Percentiles rank a stretch among this genome's conserved stretches.
Evolutionary conservation across 2,329 filamentous ascomycete species (phyloP).

Genomic region (Capronia americana): DNA sequence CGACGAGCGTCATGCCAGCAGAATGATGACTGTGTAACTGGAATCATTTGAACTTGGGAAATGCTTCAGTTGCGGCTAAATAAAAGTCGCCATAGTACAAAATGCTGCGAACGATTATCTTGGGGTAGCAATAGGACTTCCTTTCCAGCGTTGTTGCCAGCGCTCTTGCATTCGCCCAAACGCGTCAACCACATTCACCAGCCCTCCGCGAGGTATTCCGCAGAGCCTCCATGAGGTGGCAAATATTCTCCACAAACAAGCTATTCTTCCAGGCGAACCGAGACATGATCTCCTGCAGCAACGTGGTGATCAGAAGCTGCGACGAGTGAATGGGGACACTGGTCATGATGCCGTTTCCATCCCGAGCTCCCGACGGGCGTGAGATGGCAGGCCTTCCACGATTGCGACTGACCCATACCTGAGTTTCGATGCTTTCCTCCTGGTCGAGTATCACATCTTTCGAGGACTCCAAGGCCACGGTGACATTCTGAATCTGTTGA

Average conservation of each 20-base stretch:
- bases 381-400: conserved; percentile 9
- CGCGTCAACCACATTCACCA: background rate
- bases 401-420: conserved; percentile 4
- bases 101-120: too few relatives aligned
- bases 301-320: conserved; percentile 4
- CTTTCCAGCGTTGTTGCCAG: too few relatives aligned
- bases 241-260: conserved; percentile 16
- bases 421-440: conserved; percentile 16
- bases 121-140: too few relatives aligned
- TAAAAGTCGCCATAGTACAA: too few relatives aligned
- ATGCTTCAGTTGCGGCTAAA: too few relatives aligned
- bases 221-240: conserved; percentile 7
- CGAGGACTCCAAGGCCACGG: background rate
- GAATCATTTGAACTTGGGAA: too few relatives aligned
- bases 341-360: background rate
- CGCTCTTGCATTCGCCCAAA: background rate
- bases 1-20: too few relatives aligned
- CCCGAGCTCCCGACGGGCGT: background rate
- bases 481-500: background rate
- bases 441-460: conserved; percentile 5
- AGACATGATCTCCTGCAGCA: conserved; percentile 8
- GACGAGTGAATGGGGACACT: conserved; percentile 11
- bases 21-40: too few relatives aligned
- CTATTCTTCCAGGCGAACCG: conserved; percentile 11
- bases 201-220: conserved; percentile 1